Evolutionary conservation across 2,329 filamentous ascomycete genomes (phyloP).

Genomic region (Aureobasidium subglaciale): DNA sequence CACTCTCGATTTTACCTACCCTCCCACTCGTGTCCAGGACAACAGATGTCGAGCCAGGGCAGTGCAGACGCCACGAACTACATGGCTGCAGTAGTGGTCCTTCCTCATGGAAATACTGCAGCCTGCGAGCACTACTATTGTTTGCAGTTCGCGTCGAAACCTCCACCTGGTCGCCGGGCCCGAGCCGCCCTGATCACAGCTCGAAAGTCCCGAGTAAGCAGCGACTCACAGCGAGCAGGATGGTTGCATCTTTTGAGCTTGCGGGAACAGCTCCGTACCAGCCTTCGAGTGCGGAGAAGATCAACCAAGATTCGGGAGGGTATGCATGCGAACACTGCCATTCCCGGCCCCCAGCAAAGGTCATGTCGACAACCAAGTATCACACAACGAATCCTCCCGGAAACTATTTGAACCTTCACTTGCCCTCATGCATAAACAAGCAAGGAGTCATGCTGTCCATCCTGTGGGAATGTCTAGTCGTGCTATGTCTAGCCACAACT

Average conservation of each 20-base stretch:
- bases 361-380: not conserved
- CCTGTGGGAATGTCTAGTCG: not conserved
- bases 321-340: not conserved
- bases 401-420: not conserved
- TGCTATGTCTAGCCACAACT: not conserved
- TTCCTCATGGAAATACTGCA: not conserved
- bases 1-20: not conserved
- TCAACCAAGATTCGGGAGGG: not conserved
- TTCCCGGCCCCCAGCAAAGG: not conserved
- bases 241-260: not conserved
- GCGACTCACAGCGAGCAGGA: not conserved
- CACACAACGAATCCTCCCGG: too few species aligned
- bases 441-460: not conserved
- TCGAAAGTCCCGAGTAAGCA: not conserved
- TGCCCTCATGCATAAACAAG: not conserved
- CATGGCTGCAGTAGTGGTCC: not conserved
- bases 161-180: not conserved
- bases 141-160: not conserved
- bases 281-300: not conserved
- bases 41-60: not conserved
- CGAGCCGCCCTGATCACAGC: not conserved
- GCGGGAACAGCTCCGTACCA: not conserved
- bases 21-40: conserved; percentile 2
- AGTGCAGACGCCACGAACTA: not conserved
- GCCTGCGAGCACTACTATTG: not conserved